Evolutionary conservation across 371 early-diverging fungal species (phyloP), one percentile per base, ranked within the genome.

Genomic region (Saksenaea vasiformis): DNA sequence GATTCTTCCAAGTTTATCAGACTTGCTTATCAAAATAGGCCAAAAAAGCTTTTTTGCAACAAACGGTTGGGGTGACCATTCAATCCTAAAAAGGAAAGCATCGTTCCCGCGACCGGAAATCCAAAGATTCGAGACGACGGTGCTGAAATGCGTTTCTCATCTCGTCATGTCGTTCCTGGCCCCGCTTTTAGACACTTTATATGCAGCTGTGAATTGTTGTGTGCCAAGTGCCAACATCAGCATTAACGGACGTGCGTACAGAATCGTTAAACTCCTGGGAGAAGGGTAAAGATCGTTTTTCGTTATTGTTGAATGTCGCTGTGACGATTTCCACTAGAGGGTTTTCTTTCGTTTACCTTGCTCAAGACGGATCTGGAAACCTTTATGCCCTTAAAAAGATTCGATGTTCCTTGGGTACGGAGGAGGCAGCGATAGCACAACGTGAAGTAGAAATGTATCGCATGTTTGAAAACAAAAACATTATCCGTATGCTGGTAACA

Each of bases 281-380:
- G 90, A 88, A 84, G 90, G 90, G 90, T 90, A 80, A 77, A 8
- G 0, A 8, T 24, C 11, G 7, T 47, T 38, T 38, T 26, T 17
- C 13, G 8, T 27, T 53, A 22, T 31, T 55, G 15, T 36, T 14
- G 5, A 19, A 43, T 17, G 54, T 22, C 34, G 22, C 53, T 15
- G 24, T 43, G 47, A 35, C 56, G 28, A 7, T 24, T 51, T n/a
- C n/a, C 60, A 37, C 36, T 67, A 89, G 93, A 44, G 93, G 91
- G 3, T 93, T 91, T 73, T 87, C 90, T 28, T 82, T 83, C 56
- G 93, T 93, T 11, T 86, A 88, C 59, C 71, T 93, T n/a, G 89
- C 88, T 4, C 74, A 87, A 62, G 88, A 90, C 66, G 72, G 78
- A 3, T 77, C 81, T 9, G 82, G 80, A 0, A 70, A 78, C 26